Evolutionary conservation across 2,329 filamentous ascomycete species (phyloP), one percentile per base, ranked within the genome.

Genomic region (Trichoderma hamatum): DNA sequence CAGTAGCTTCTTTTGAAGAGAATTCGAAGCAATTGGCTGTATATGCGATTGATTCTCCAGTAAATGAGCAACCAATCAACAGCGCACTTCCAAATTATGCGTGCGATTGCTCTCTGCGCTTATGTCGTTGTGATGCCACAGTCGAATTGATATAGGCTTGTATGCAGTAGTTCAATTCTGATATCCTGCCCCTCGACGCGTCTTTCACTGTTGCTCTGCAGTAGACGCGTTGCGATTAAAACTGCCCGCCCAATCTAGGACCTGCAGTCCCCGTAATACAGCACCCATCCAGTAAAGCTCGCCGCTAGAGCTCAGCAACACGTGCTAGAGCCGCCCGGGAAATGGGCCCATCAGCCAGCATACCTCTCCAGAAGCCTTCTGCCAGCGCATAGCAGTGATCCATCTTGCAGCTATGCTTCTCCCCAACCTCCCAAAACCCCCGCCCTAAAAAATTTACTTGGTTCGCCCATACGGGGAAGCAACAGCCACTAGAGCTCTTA

Each of bases 131-230:
- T 7, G 26, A 39, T 43, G 34, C 16, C n/a, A 3, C 36, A 32
- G 13, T 7, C 2, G n/a, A 55, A 55, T 24, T 24, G 4, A 19
- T 24, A 43, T 16, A 30, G 14, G 49, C 16, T 16, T 19, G 14
- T 11, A n/a, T n/a, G n/a, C 6, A 19, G 21, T 52, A 14, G 19
- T 13, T n/a, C 11, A 19, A 46, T n/a, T n/a, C 32, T 19, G 10
- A 26, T 52, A 16, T 64, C 49, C 24, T 28, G 61, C 70, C 72
- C 70, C 73, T 73, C 71, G 72, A 75, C 74, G 74, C 74, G 74
- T 75, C 69, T 34, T 39, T 58, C 28, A 55, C 51, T 56, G 5
- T 19, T 6, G 55, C 59, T 43, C 32, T 5, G n/a, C n/a, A n/a
- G n/a, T n/a, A 14, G 51, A 58, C 59, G 67, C 67, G 59, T 56